Evolutionary conservation across 139 green algal genomes (phyloP).

Genomic region (Micromonas pusilla): DNA sequence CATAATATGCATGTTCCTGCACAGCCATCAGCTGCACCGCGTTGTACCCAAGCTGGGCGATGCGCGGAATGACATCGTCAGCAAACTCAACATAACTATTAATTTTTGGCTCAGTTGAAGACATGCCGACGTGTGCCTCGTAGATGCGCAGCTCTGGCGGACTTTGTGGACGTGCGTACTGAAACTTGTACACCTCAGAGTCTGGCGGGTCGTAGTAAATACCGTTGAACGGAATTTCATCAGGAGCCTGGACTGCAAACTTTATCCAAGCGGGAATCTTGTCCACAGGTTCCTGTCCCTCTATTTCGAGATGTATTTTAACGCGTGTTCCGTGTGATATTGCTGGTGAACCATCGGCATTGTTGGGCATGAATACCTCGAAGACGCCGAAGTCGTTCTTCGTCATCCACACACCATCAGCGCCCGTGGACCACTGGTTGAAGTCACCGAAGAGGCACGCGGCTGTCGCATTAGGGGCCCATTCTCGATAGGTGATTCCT

Average conservation of each 20-base stretch:
- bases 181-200: conserved; percentile 74
- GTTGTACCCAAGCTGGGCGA: conserved; percentile 91
- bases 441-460: conserved; percentile 48
- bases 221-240: conserved; percentile 48
- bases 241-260: conserved; percentile 34
- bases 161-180: conserved; percentile 73
- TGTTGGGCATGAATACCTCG: conserved; percentile 45
- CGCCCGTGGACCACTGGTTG: conserved; percentile 40
- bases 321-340: conserved; percentile 45
- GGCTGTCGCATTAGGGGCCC: conserved; percentile 39
- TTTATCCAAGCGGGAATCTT: conserved; percentile 52
- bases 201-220: conserved; percentile 47
- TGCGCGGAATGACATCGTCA: conserved; percentile 85
- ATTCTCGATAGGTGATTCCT: conserved; percentile 48
- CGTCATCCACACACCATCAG: conserved; percentile 35
- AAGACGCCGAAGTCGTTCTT: conserved; percentile 51
- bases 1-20: conserved; percentile 89
- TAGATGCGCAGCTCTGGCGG: conserved; percentile 89
- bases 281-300: conserved; percentile 32
- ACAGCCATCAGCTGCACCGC: conserved; percentile 99
- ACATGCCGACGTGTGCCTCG: conserved; percentile 98
- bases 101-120: conserved; percentile 48
- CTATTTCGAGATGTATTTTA: conserved; percentile 38
- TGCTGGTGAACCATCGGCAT: conserved; percentile 43
- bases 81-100: conserved; percentile 93